Conservation (phyloP, 2,329 filamentous ascomycete genomes). For the Aspergillus candidus region DNA sequence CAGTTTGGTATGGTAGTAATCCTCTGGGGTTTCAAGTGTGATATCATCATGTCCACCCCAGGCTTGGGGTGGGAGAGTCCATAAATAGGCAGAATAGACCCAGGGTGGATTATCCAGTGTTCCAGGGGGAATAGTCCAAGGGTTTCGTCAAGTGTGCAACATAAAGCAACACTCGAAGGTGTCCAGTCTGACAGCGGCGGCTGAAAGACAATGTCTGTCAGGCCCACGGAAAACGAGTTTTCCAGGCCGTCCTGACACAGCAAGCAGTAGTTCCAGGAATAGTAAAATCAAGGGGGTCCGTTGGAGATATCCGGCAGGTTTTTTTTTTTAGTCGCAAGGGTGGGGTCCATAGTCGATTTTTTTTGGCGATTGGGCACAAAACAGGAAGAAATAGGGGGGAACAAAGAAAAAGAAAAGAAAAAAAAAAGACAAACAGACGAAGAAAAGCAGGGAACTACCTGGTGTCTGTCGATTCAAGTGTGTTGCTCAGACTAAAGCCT, state of each 20-base stretch:
- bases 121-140: slow-evolving; percentile 15
- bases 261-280: slow-evolving; percentile 9
- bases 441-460: slow-evolving; percentile 40
- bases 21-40: slow-evolving; percentile 5
- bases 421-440: slow-evolving; percentile 18
- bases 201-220: slow-evolving; percentile 16
- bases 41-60: slow-evolving; percentile 21
- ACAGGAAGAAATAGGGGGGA: slow-evolving; percentile 10
- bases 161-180: slow-evolving; percentile 38
- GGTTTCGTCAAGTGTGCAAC: slow-evolving; percentile 28
- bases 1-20: background rate
- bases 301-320: slow-evolving; percentile 5
- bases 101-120: background rate
- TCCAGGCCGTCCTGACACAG: slow-evolving; percentile 20
- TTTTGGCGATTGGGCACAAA: slow-evolving; percentile 4
- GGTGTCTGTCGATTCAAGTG: slow-evolving; percentile 23
- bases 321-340: slow-evolving; percentile 2
- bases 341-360: slow-evolving; percentile 7
- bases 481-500: slow-evolving; percentile 19
- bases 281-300: slow-evolving; percentile 3
- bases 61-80: slow-evolving; percentile 22
- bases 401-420: slow-evolving; percentile 13
- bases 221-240: slow-evolving; percentile 20
- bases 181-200: slow-evolving; percentile 31
- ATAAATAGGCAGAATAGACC: slow-evolving; percentile 10